Percentiles rank a stretch among this genome's conserved stretches.
phyloP scores from a whole-genome alignment of 1,284 basidiomycete genomes.

The Porogramme epimiltina region DNA sequence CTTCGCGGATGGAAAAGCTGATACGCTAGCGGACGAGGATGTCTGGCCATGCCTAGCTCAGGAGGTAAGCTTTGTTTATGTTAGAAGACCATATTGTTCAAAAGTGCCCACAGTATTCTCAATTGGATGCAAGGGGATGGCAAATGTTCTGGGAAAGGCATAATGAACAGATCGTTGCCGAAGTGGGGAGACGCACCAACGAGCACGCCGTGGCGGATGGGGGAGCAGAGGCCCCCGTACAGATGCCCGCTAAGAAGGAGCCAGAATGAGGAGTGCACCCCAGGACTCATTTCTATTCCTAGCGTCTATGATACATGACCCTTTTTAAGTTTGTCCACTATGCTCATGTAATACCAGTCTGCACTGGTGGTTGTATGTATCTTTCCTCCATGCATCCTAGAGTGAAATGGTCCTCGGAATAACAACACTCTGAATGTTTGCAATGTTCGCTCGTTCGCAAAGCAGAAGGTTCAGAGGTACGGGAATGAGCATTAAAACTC shows the following conservation, averaged over 20 bases:
- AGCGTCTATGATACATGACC: no score
- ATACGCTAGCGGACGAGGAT: conserved; percentile 45
- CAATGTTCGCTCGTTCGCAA: no score
- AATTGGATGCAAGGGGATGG: conserved; percentile 52
- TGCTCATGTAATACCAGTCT: no score
- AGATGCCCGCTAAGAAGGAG: conserved; percentile 3
- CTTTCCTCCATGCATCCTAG: no score
- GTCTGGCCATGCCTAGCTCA: conserved; percentile 43
- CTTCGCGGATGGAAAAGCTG: conserved; percentile 49
- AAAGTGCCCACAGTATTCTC: conserved; percentile 41
- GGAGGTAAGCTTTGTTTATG: conserved; percentile 23
- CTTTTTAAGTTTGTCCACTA: no score
- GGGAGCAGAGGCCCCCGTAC: no score
- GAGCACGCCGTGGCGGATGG: not conserved
- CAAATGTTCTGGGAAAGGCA: conserved; percentile 55
- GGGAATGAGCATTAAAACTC: conserved; percentile 14
- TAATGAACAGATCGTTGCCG: conserved; percentile 39
- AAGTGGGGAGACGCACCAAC: conserved; percentile 16
- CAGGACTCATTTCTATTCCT: no score
- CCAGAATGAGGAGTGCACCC: conserved; percentile 5
- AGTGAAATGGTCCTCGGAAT: no score
- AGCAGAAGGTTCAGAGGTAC: conserved; percentile 1
- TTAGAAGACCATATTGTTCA: not conserved
- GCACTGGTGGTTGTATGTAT: no score
- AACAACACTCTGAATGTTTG: no score